Evolutionary conservation across 2,329 filamentous ascomycete species (phyloP).

Genomic region (Chaetomium olivaceum): DNA sequence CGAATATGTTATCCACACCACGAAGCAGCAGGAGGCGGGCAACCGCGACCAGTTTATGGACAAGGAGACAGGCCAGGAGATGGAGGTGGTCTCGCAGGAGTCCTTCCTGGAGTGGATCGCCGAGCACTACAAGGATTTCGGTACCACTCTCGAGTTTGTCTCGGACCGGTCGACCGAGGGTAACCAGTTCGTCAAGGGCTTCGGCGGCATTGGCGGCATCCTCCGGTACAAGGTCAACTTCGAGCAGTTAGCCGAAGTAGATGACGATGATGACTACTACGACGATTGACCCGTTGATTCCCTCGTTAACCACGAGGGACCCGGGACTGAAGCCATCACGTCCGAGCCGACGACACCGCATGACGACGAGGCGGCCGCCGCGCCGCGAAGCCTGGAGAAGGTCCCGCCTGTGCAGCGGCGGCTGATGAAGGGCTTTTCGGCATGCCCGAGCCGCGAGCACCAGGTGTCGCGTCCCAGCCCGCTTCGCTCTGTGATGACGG

Average conservation of each 20-base stretch:
- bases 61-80: slow-evolving; percentile 92
- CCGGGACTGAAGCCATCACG: slow-evolving; percentile 60
- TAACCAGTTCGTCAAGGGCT: slow-evolving; percentile 99
- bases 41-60: slow-evolving; percentile 88
- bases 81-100: slow-evolving; percentile 85
- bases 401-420: slow-evolving; percentile 46
- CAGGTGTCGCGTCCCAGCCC: slow-evolving; percentile 64
- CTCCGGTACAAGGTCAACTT: slow-evolving; percentile 99
- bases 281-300: slow-evolving; percentile 85
- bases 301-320: slow-evolving; percentile 88
- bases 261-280: slow-evolving; percentile 92
- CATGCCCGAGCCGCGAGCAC: slow-evolving; percentile 48
- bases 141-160: slow-evolving; percentile 92
- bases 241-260: slow-evolving; percentile 91
- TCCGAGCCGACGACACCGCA: slow-evolving; percentile 36
- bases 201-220: slow-evolving; percentile 96
- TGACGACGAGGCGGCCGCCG: slow-evolving; percentile 46
- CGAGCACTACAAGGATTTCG: slow-evolving; percentile 97
- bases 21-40: slow-evolving; percentile 74
- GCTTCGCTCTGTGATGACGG: slow-evolving; percentile 68
- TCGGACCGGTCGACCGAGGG: slow-evolving; percentile 96
- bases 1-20: slow-evolving; percentile 81
- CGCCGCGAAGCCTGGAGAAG: slow-evolving; percentile 40
- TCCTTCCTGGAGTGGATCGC: slow-evolving; percentile 99
- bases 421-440: slow-evolving; percentile 49